Conservation (phyloP, 192 early-diverging fungal species). For the Coemansia sp. region DNA sequence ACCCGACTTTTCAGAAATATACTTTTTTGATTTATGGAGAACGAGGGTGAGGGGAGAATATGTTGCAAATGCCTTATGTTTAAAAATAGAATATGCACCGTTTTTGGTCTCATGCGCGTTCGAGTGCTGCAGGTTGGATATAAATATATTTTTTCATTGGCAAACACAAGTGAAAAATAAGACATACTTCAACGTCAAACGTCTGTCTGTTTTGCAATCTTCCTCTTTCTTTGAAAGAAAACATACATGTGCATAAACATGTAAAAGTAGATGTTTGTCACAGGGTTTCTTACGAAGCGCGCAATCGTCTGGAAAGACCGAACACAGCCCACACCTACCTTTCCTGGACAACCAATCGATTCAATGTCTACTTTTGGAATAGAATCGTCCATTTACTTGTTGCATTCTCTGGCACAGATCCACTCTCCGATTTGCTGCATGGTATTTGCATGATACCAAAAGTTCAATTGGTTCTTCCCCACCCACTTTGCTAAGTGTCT, state of each 20-base stretch:
- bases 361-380: neutral
- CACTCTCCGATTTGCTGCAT: neutral
- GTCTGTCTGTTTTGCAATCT: neutral
- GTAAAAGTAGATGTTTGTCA: neutral
- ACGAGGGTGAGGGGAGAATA: neutral
- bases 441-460: neutral
- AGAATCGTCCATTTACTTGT: neutral
- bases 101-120: neutral
- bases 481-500: neutral
- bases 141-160: neutral
- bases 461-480: neutral
- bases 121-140: neutral
- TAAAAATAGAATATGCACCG: conserved; percentile 3
- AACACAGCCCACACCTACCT: too few relatives aligned
- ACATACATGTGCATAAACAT: neutral
- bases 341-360: too few relatives aligned
- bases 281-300: neutral
- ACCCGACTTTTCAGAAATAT: conserved; percentile 2
- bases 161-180: neutral
- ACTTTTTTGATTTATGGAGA: neutral
- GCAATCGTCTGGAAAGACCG: neutral
- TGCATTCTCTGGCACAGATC: neutral
- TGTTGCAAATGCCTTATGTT: conserved; percentile 1
- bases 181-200: neutral
- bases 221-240: neutral